Base-by-base conservation (phyloP, 345 rosid species). In the Ceriops zippeliana region DNA sequence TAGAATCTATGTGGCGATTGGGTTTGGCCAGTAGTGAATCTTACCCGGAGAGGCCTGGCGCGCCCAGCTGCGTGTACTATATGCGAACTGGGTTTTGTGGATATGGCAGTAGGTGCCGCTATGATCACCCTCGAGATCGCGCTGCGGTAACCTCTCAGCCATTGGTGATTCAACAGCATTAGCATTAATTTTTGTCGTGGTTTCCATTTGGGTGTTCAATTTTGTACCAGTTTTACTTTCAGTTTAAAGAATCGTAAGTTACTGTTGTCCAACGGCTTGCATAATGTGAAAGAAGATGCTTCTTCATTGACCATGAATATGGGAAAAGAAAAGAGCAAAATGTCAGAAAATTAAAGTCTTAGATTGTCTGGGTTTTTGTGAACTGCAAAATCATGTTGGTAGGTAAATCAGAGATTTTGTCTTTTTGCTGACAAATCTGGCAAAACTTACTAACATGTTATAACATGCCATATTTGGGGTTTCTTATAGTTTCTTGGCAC, bases 61-160 rank as follows among this genome's bases (percentile, higher is more conserved):
- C 37, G 15, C 70, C 75, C 20, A 69, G 65, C 47, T 75, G 79
- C 27, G 70, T 70, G 16, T 75, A 70, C 52, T 75, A 75, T 54
- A 64, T 75, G 79, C 70, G 75, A n/a, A 75, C 74, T 32, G 79
- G 79, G 16, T 66, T 60, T 31, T 75, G 79, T 65, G 75, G 75
- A 6, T 75, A 75, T 61, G 79, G 79, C 52, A 32, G 51, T 31
- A 65, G 71, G 66, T 75, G 79, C 56, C 70, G 79, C 35, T 75
- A 70, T 64, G 70, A 75, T 54, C 79, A 75, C 51, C 79, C 79
- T 60, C 79, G 68, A 30, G 59, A 66, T 66, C 47, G 47, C 16
- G 47, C 16, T 38, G 16, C 47, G 47, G 47, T 38, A 38, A 9
- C 47, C 1, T 38, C 47, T 9, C 52, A 49, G 34, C n/a, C 56